Evolutionary conservation across 2,329 filamentous ascomycete species (phyloP), one percentile per base, ranked within the genome.

Genomic region (Pseudogymnoascus sp.): DNA sequence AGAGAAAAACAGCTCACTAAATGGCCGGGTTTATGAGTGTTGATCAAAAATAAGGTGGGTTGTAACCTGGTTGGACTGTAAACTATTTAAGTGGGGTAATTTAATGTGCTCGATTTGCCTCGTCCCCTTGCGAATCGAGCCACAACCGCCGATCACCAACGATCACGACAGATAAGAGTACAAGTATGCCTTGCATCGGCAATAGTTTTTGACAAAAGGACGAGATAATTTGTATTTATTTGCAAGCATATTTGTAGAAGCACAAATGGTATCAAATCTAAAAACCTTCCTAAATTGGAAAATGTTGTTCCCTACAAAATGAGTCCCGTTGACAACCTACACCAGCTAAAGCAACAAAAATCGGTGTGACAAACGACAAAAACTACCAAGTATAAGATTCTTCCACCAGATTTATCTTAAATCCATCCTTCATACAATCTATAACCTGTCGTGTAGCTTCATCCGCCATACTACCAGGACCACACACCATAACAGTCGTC

Each of bases 81-180:
- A 35, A 55, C 16, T 35, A 55, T 33, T 55, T 35, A 55, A 55
- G 49, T 55, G 25, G 49, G 49, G 25, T 33, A 55, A 19, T 9
- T 55, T 55, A 55, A 55, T 55, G 49, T 55, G 49, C 49, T 55
- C 49, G 49, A 55, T 55, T 14, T 33, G 28, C 28, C 49, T 55
- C 49, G 28, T 16, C 16, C 45, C 25, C 6, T 55, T 55, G 11
- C 49, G 28, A 55, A 55, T 55, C 16, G 6, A 1, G 28, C n/a
- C n/a, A 22, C 16, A n/a, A 35, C 16, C 5, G 49, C 5, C 28
- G 49, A 55, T 45, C 41, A 25, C 41, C 1, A 23, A 25, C 4
- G 41, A 45, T 35, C 49, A 25, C 30, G 16, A 55, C 49, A 12
- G n/a, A 22, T 33, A 33, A 33, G 49, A 19, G n/a, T 7, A 55